Evolutionary conservation across 768 basidiomycete genomes (phyloP), one percentile per base, ranked within the genome.

Genomic region (Agrocybe pediades): DNA sequence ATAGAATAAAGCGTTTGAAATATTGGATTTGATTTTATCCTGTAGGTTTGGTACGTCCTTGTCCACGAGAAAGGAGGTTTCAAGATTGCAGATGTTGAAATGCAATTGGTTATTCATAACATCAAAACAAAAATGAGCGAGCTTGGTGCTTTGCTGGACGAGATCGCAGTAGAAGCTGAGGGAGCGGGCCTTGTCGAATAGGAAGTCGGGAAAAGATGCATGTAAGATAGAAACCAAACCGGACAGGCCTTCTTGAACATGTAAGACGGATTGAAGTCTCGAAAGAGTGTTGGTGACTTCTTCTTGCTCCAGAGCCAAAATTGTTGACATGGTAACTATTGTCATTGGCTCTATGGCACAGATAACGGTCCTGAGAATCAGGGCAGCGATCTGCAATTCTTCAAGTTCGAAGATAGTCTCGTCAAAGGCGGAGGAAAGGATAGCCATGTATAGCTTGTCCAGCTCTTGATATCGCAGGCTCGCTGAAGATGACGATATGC

Each of bases 191-290:
- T 54, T 20, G 8, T 70, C 62, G 2, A 55, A 51, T 16, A 74
- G 52, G 47, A 68, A 75, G 41, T 75, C 74, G 2, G 55, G 56
- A 46, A 74, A 73, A 2, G 73, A 74, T 16, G 68, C 61, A 51
- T 74, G 73, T 16, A 74, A 41, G 17, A 50, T 17, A 1, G 36
- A 62, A 1, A 67, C 61, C 3, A 58, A 63, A 39, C 72, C 61
- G 9, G 60, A 62, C 15, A 41, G 24, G 11, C 21, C 21, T 23
- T 40, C 33, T 9, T 24, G 19, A 11, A 19, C 40, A 17, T 25
- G 33, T 3, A 50, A 39, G 13, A 50, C 49, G n/a, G 49, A 33
- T n/a, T 41, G 39, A n/a, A 50, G 49, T 6, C 24, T 26, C n/a
- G 23, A 13, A 6, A 36, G 11, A 25, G 41, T 39, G 25, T 48